Evolutionary conservation across 2,329 filamentous ascomycete species (phyloP), one percentile per base, ranked within the genome.

Genomic region (Hymenoscyphus occultus): DNA sequence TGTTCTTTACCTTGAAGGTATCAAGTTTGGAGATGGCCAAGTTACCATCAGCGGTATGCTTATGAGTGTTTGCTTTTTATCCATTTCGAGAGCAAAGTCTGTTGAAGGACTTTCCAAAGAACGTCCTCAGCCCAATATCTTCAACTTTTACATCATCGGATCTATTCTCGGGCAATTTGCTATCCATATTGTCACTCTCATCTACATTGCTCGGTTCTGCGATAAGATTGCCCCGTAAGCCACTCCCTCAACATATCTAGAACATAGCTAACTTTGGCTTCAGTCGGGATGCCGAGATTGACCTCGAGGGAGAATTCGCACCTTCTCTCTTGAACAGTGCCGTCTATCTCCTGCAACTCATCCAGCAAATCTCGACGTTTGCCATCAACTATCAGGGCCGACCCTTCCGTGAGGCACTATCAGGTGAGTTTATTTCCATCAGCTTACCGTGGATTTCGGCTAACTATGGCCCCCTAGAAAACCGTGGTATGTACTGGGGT

Each of bases 301-400:
- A 99, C 74, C 88, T 99, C 3, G 95, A 99, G 79, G 92, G 93
- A 71, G 94, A 98, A 71, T 99, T 99, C 75, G 81, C 89, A 70
- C 95, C 95, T 1, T 97, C 93, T 5, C 86, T 99, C 9, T 89
- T 99, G 76, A 99, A 99, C 83, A 95, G 90, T 59, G 95, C 95
- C 64, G 92, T 99, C 72, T 99, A 98, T 78, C 90, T 99, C 32
- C 86, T 99, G 51, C 95, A 98, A 75, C 88, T 99, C 61, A 98
- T 99, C 78, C 95, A 99, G 79, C 95, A 99, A 78, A 97, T 99
- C 75, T 97, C 93, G 31, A 99, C 95, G 2, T 99, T 99, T 74
- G 93, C 95, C 67, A 97, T 99, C 83, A 99, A 99, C 83, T 99
- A 99, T 82, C 95, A 99, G 79, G 95, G 95, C 65, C 90, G 95